Evolutionary conservation across 2,329 filamentous ascomycete species (phyloP), one percentile per base, ranked within the genome.

Genomic region (Epicoccum nigrum): DNA sequence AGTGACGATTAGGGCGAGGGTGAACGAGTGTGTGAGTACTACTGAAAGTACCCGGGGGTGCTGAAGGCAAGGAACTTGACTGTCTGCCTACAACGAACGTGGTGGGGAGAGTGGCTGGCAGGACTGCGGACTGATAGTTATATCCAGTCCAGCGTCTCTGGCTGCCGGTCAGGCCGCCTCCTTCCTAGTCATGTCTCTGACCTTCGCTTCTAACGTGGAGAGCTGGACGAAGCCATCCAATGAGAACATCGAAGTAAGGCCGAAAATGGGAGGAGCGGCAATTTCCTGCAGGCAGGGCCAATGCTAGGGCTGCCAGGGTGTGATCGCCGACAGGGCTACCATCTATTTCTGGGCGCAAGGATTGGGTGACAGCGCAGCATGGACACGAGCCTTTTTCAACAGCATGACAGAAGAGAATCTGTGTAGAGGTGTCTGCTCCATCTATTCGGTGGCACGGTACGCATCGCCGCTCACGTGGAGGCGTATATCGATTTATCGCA

Each of bases 11-110:
- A 45, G 28, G 35, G 33, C 54, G 48, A 54, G 43, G 39, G 40
- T 43, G 38, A 58, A 64, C 55, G 51, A 58, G 41, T 30, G 55
- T 60, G 17, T 48, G 34, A 52, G 51, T 54, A 54, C 50, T 53
- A 53, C 34, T 41, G 34, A 45, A 52, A 51, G 42, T 56, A 61
- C 51, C 45, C 51, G 25, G 25, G 25, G 34, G 23, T 51, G 58
- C 60, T 64, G 60, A 48, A 58, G 64, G 65, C 62, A 64, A 63
- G 56, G 54, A 51, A 56, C 48, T 62, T 65, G 50, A 56, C 42
- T 37, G 57, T 52, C 49, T 58, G 58, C 60, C 64, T 54, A 60
- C 58, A 66, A 63, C 60, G 54, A 54, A 49, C 46, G 50, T 51
- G 59, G 62, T 59, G 51, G 55, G 51, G 49, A 53, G 28, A 27